phyloP scores from a whole-genome alignment of 768 basidiomycete genomes.

The Amanita subjunquillea region DNA sequence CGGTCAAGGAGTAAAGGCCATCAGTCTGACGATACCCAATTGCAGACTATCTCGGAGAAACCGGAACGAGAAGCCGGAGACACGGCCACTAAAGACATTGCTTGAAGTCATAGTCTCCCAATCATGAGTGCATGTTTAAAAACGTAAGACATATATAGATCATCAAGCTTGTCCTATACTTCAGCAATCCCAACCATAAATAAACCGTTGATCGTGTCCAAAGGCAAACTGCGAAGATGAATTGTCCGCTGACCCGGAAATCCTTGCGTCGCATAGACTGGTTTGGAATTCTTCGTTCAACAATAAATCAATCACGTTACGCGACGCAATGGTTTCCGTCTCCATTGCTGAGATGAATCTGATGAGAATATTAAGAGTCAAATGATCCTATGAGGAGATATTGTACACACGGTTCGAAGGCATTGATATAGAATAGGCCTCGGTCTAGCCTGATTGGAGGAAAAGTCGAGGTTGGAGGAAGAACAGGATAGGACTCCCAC shows the following conservation, averaged over 20 bases:
- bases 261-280: slow-evolving; percentile 50
- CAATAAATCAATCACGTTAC: slow-evolving; percentile 76
- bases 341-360: slow-evolving; percentile 93
- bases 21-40: slow-evolving; percentile 1
- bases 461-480: slow-evolving; percentile 56
- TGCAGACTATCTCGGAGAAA: slow-evolving; percentile 20
- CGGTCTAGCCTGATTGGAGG: slow-evolving; percentile 70
- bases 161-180: not conserved
- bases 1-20: not conserved
- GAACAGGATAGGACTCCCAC: slow-evolving; percentile 77
- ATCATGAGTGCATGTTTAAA: not conserved
- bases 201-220: slow-evolving; percentile 27
- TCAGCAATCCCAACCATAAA: slow-evolving; percentile 75
- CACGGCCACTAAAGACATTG: not conserved
- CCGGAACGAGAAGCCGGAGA: slow-evolving; percentile 13
- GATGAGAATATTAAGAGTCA: slow-evolving; percentile 4
- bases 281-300: slow-evolving; percentile 62
- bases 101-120: not conserved
- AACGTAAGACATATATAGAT: not conserved
- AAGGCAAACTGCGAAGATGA: not conserved
- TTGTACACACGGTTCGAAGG: slow-evolving; percentile 73
- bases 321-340: slow-evolving; percentile 75
- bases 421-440: slow-evolving; percentile 85
- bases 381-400: not conserved
- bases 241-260: slow-evolving; percentile 8